These are phyloP conservation scores for Cutaneotrichosporon cutaneum DNA, from an alignment of 1,284 basidiomycete genomes.

Conservation along the genomic window DNA sequence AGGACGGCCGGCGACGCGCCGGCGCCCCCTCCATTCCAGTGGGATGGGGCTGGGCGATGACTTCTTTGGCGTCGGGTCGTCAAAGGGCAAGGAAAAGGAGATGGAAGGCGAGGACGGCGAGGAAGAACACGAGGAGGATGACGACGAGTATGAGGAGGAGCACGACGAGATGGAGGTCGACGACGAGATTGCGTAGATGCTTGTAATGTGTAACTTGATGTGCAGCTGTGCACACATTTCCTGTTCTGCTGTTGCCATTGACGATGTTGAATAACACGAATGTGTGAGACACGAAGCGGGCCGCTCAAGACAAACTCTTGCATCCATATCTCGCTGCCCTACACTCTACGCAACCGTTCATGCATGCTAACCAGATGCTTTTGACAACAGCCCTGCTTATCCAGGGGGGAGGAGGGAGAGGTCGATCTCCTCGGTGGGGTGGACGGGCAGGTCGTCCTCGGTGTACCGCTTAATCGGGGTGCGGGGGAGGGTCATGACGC, in stretches of 20 bases:
- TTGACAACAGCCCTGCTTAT: conserved; percentile 52
- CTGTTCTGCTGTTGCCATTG: no score
- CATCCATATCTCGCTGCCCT: not conserved
- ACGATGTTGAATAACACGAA: no score
- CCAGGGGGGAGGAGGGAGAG: conserved; percentile 86
- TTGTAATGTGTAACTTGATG: not conserved
- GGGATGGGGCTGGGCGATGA: conserved; percentile 8
- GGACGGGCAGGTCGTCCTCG: conserved; percentile 61
- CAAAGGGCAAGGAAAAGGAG: not conserved
- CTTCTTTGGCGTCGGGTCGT: conserved; percentile 1
- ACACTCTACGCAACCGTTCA: not conserved
- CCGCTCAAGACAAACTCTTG: not conserved
- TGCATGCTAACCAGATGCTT: conserved; percentile 12
- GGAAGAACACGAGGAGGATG: not conserved
- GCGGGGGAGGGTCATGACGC: conserved; percentile 93
- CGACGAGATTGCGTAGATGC: not conserved
- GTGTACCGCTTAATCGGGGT: conserved; percentile 72
- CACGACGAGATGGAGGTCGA: conserved; percentile 5
- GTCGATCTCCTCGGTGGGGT: conserved; percentile 66
- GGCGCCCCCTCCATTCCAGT: not conserved
- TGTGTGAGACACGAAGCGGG: no score
- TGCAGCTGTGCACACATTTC: no score
- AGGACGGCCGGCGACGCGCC: not conserved
- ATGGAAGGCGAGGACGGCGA: not conserved
- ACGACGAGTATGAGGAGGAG: not conserved